phyloP scores from a whole-genome alignment of 1,284 basidiomycete genomes.

The Inonotus hispidus region DNA sequence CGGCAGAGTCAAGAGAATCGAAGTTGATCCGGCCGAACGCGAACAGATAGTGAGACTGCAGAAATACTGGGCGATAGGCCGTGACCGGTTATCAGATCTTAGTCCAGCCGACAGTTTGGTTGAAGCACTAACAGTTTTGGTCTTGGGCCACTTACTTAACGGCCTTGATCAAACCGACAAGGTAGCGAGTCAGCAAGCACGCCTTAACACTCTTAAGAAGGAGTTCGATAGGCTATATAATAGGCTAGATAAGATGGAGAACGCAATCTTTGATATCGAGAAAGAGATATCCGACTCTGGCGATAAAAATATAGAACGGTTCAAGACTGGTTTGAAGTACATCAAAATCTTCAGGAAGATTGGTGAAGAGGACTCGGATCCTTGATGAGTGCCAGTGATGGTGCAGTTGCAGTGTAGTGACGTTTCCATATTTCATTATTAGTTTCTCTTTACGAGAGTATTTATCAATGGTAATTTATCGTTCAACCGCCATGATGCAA shows the following conservation, averaged over 20 bases:
- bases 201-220: background rate
- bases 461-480: no score
- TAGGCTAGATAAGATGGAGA: background rate
- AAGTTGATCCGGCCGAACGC: background rate
- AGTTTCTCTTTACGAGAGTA: background rate
- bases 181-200: background rate
- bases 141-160: background rate
- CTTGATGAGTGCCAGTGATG: background rate
- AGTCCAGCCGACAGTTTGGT: background rate
- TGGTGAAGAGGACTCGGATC: no score
- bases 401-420: background rate
- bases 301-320: background rate
- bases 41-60: background rate
- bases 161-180: background rate
- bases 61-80: background rate
- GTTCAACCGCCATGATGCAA: conserved; percentile 24
- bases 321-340: background rate
- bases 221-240: background rate
- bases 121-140: background rate
- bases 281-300: background rate
- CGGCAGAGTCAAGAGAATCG: no score
- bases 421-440: background rate
- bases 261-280: background rate
- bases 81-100: background rate
- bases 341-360: no score